These are phyloP conservation scores for Colletotrichum echinochloae DNA, from an alignment of 2,329 filamentous ascomycete species.

Conservation along the genomic window DNA sequence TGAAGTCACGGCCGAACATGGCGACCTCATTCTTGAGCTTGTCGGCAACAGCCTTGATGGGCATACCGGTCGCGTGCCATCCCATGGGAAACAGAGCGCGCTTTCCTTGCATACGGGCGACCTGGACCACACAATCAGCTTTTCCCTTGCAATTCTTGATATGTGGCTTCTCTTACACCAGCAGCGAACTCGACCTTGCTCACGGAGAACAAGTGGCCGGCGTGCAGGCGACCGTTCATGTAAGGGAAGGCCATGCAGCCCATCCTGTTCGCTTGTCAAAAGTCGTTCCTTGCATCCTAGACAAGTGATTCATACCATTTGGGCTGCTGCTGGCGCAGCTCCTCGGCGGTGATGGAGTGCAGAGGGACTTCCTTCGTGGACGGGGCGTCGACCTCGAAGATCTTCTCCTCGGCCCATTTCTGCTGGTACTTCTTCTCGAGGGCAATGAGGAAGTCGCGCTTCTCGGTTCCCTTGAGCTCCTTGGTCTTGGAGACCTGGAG, in stretches of 20 bases:
- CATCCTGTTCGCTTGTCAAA: constrained; percentile 29
- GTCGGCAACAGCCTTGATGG: constrained; percentile 97
- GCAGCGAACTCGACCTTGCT: constrained; percentile 94
- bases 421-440: constrained; percentile 94
- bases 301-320: constrained; percentile 85
- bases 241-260: constrained; percentile 64
- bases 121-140: constrained; percentile 19
- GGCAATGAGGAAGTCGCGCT: constrained; percentile 83
- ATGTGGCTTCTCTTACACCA: constrained; percentile 65
- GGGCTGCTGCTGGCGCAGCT: constrained; percentile 83
- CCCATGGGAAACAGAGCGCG: constrained; percentile 89
- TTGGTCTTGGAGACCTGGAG: constrained; percentile 69
- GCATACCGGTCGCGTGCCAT: constrained; percentile 97
- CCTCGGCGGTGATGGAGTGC: constrained; percentile 76
- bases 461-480: constrained; percentile 79
- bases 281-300: neutral
- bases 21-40: constrained; percentile 92
- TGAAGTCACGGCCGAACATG: constrained; percentile 88
- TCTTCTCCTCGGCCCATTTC: constrained; percentile 79
- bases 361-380: constrained; percentile 81
- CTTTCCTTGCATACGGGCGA: constrained; percentile 89
- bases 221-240: constrained; percentile 91
- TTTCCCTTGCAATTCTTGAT: no score
- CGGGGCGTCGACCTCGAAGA: constrained; percentile 91
- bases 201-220: constrained; percentile 91